phyloP scores from a whole-genome alignment of 2,329 filamentous ascomycete genomes.

The Ophiostoma sp. region DNA sequence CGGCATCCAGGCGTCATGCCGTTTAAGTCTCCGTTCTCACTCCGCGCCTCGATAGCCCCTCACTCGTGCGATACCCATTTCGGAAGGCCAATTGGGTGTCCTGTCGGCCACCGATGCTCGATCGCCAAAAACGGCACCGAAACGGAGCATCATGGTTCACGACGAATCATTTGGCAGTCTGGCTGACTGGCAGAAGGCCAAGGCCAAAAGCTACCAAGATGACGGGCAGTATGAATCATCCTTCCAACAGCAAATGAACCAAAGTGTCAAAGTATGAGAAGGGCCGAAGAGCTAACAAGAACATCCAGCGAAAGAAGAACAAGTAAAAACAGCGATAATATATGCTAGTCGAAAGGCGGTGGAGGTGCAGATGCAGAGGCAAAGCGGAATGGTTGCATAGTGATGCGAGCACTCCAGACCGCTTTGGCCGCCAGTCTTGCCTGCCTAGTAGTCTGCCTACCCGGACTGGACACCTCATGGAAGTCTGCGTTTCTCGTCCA shows the following conservation, averaged over 20 bases:
- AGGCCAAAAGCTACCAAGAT: conserved; percentile 11
- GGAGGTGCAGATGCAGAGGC: conserved; percentile 8
- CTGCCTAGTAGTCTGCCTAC: neutral
- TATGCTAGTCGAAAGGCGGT: conserved; percentile 12
- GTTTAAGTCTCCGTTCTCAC: neutral
- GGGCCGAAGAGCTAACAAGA: neutral
- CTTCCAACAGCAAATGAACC: neutral
- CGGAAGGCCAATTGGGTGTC: neutral
- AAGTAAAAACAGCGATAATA: neutral
- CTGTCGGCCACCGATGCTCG: neutral
- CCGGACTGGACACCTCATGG: neutral
- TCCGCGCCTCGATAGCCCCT: neutral
- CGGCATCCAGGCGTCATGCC: neutral
- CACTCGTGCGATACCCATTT: neutral
- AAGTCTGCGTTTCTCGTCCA: neutral
- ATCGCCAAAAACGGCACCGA: neutral
- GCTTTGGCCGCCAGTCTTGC: neutral
- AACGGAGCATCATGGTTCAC: neutral
- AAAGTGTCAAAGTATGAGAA: neutral
- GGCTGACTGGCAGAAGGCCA: too few relatives aligned
- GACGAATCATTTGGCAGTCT: neutral
- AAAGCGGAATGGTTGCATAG: neutral
- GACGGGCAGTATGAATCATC: conserved; percentile 4
- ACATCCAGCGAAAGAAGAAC: neutral
- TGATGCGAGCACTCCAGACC: conserved; percentile 5